Evolutionary conservation across 768 basidiomycete species (phyloP), one percentile per base, ranked within the genome.

Genomic region (Mycena filopes): DNA sequence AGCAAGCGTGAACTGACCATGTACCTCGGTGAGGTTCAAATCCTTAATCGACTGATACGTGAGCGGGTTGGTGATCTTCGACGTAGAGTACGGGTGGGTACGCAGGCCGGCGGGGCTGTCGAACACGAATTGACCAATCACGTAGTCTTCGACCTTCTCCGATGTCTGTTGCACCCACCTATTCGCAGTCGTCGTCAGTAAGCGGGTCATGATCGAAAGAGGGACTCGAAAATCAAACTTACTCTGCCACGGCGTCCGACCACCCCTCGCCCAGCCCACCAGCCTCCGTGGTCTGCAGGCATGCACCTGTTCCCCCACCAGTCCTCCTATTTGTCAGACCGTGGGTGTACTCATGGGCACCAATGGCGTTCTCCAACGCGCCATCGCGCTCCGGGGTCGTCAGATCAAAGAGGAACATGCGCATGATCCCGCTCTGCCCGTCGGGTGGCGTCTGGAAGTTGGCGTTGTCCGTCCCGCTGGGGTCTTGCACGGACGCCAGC

Each of bases 181-280:
- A n/a, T n/a, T n/a, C n/a, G n/a, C n/a, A n/a, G n/a, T n/a, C n/a
- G n/a, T n/a, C n/a, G n/a, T n/a, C n/a, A n/a, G n/a, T n/a, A n/a
- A n/a, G n/a, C n/a, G n/a, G n/a, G n/a, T n/a, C n/a, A n/a, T n/a
- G n/a, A n/a, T n/a, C n/a, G n/a, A n/a, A n/a, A n/a, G n/a, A n/a
- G n/a, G n/a, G n/a, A n/a, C n/a, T n/a, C n/a, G n/a, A n/a, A n/a
- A n/a, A n/a, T n/a, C n/a, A n/a, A n/a, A n/a, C n/a, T n/a, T n/a
- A n/a, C n/a, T 77, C 76, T 3, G 83, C 80, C 77, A 83, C 74
- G 23, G 82, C 82, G 74, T 89, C 89, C 5, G 85, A 85, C 88
- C 88, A 90, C 20, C 87, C 89, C 74, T 92, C 90, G 45, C 89
- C 89, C 83, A 91, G 83, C 16, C 89, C 89, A 23, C 87, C 86